These are phyloP conservation scores for Waltergamsia citrina DNA, from an alignment of 2,329 filamentous ascomycete species.

Conservation along the genomic window DNA sequence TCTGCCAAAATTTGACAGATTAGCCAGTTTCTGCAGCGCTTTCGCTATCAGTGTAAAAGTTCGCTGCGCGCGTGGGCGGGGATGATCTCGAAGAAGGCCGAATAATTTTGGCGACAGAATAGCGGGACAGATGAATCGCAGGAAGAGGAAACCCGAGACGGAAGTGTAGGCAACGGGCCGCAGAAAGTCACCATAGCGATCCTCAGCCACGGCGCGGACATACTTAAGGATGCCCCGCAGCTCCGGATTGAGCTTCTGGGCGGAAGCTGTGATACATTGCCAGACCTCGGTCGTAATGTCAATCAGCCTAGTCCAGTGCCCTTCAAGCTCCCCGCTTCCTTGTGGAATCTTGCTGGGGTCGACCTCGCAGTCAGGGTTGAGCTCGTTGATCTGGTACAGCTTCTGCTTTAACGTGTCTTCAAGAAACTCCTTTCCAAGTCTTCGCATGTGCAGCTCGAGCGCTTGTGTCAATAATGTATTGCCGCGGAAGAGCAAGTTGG, in stretches of 20 bases:
- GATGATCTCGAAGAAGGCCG: conserved; percentile 73
- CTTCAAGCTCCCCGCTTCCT: conserved; percentile 60
- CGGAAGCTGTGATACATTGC: conserved; percentile 72
- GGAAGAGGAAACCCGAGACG: conserved; percentile 87
- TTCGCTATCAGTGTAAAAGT: conserved; percentile 91
- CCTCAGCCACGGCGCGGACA: conserved; percentile 83
- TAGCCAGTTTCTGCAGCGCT: conserved; percentile 81
- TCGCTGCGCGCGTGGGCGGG: conserved; percentile 71
- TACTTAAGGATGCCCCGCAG: conserved; percentile 82
- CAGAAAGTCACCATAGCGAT: conserved; percentile 87
- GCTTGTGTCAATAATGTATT: conserved; percentile 92
- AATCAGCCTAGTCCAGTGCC: conserved; percentile 75
- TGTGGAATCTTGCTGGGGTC: conserved; percentile 68
- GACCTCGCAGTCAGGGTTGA: conserved; percentile 88
- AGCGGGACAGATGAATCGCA: conserved; percentile 94
- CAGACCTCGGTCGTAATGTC: conserved; percentile 74
- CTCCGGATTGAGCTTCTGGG: conserved; percentile 67
- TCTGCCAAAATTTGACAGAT: conserved; percentile 83
- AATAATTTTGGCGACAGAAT: conserved; percentile 93
- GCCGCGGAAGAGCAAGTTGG: conserved; percentile 88
- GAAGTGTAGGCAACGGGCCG: conserved; percentile 87
- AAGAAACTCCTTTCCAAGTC: conserved; percentile 85
- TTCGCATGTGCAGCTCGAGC: conserved; percentile 90
- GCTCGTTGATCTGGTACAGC: conserved; percentile 79
- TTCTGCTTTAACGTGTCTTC: conserved; percentile 81